A percentile compares a stretch with the other conserved stretches of the same genome.
Evolutionary conservation across 2,329 filamentous ascomycete genomes (phyloP).

Genomic region (Colletotrichum ledebouriae): DNA sequence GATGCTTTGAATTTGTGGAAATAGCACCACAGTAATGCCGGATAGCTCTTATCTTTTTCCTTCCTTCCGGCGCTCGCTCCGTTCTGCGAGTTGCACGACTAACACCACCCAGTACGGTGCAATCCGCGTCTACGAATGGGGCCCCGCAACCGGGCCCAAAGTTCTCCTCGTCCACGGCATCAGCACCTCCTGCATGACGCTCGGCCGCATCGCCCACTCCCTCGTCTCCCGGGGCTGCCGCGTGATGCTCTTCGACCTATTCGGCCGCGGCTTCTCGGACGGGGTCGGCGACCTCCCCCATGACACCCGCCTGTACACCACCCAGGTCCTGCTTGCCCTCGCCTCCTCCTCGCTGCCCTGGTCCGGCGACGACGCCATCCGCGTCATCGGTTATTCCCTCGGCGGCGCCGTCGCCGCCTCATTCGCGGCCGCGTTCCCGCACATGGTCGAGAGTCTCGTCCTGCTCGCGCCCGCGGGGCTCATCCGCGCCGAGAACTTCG

Average conservation of each 20-base stretch:
- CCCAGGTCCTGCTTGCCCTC: slow-evolving; percentile 79
- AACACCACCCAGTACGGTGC: slow-evolving; percentile 70
- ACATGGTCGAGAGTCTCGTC: slow-evolving; percentile 77
- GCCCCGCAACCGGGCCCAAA: slow-evolving; percentile 78
- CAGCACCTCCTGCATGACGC: slow-evolving; percentile 82
- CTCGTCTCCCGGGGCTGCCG: slow-evolving; percentile 79
- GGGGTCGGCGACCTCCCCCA: slow-evolving; percentile 76
- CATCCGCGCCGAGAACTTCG: slow-evolving; percentile 70
- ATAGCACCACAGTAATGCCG: too few relatives aligned
- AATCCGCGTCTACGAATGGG: slow-evolving; percentile 86
- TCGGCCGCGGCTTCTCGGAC: slow-evolving; percentile 77
- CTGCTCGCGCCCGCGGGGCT: slow-evolving; percentile 85
- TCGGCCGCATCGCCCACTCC: slow-evolving; percentile 75
- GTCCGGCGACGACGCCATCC: slow-evolving; percentile 71
- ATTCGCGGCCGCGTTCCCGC: slow-evolving; percentile 80
- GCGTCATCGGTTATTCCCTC: slow-evolving; percentile 83
- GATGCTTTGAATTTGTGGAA: too few relatives aligned
- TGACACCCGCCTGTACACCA: slow-evolving; percentile 79
- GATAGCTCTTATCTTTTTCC: too few relatives aligned
- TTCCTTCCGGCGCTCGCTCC: too few relatives aligned
- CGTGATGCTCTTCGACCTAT: slow-evolving; percentile 85
- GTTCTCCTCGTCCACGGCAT: slow-evolving; percentile 87
- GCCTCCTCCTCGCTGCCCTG: slow-evolving; percentile 78
- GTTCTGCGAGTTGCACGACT: background rate
- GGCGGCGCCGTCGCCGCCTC: slow-evolving; percentile 83